phyloP scores from a whole-genome alignment of 176 grass and related monocot genomes.

The Dactylis glomerata region DNA sequence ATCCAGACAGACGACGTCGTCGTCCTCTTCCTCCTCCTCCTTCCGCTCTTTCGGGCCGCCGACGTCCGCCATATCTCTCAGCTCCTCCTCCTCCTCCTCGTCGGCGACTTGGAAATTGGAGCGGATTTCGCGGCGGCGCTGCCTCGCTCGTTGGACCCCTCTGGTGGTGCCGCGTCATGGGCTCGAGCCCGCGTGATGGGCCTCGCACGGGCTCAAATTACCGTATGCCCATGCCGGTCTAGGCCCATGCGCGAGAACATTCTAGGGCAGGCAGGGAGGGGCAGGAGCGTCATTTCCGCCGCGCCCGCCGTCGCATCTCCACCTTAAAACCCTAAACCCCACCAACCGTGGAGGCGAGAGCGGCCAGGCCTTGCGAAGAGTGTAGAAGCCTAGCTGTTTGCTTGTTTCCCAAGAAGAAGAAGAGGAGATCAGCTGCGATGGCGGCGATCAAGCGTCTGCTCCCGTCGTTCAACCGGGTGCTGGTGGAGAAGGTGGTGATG shows the following conservation, averaged over 20 bases:
- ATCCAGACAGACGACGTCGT: constrained; percentile 58
- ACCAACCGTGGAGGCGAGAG: neutral
- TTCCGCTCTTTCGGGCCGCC: neutral
- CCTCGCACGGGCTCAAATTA: neutral
- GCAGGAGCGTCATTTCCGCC: constrained; percentile 28
- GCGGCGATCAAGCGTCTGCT: constrained; percentile 61
- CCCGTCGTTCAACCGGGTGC: constrained; percentile 81
- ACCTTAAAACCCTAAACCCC: constrained; percentile 54
- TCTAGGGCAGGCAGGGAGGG: constrained; percentile 25
- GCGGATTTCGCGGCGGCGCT: neutral
- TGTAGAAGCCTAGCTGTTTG: constrained; percentile 16
- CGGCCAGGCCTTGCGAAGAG: neutral
- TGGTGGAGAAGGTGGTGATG: constrained; percentile 82
- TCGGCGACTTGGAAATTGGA: neutral
- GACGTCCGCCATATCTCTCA: constrained; percentile 22
- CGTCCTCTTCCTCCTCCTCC: constrained; percentile 42
- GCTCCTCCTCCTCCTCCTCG: neutral
- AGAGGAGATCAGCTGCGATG: constrained; percentile 32
- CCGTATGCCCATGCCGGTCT: too few species aligned
- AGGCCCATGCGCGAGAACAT: constrained; percentile 10
- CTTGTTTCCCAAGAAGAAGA: constrained; percentile 40
- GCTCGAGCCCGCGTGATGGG: neutral
- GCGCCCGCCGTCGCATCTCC: neutral
- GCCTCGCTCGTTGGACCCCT: neutral
- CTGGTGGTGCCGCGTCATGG: neutral